These are phyloP conservation scores for Pterocarpus santalinus DNA, from an alignment of 306 rosid genomes.

Conservation along the genomic window DNA sequence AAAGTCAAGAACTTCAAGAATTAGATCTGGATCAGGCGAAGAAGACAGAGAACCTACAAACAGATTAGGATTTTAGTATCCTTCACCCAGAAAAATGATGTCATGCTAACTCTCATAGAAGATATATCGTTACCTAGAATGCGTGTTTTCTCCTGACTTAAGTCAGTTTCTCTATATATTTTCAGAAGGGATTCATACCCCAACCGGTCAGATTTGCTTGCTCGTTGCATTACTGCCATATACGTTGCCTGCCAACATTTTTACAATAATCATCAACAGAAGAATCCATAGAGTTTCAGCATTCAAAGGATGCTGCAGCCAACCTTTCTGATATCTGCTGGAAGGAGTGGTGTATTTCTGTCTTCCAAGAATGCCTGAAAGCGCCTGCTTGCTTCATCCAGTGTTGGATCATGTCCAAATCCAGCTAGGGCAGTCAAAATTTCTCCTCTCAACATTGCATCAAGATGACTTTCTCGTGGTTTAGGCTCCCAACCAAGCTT, in stretches of 20 bases:
- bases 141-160: conserved; percentile 92
- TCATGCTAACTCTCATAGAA: conserved; percentile 15
- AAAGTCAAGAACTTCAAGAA: conserved; percentile 61
- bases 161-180: conserved; percentile 84
- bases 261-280: conserved; percentile 47
- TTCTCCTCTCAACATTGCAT: conserved; percentile 97
- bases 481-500: conserved; percentile 97
- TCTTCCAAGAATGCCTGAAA: conserved; percentile 78
- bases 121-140: conserved; percentile 67
- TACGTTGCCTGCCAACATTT: conserved; percentile 79
- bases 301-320: conserved; percentile 40
- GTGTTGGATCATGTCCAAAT: conserved; percentile 78
- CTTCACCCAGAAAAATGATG: conserved; percentile 18
- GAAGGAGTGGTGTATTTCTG: conserved; percentile 84
- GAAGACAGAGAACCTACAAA: conserved; percentile 57
- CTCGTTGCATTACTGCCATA: conserved; percentile 79
- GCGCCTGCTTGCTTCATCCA: conserved; percentile 82
- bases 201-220: conserved; percentile 61
- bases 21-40: conserved; percentile 58
- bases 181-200: conserved; percentile 82
- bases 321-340: conserved; percentile 93
- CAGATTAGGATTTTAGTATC: conserved; percentile 37
- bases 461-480: conserved; percentile 64
- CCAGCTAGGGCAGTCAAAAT: conserved; percentile 79
- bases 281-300: conserved; percentile 18